A percentile compares a stretch with the other conserved stretches of the same genome.
These are phyloP conservation scores for Botryotinia globosa DNA, from an alignment of 2,329 filamentous ascomycete species.

Conservation along the genomic window DNA sequence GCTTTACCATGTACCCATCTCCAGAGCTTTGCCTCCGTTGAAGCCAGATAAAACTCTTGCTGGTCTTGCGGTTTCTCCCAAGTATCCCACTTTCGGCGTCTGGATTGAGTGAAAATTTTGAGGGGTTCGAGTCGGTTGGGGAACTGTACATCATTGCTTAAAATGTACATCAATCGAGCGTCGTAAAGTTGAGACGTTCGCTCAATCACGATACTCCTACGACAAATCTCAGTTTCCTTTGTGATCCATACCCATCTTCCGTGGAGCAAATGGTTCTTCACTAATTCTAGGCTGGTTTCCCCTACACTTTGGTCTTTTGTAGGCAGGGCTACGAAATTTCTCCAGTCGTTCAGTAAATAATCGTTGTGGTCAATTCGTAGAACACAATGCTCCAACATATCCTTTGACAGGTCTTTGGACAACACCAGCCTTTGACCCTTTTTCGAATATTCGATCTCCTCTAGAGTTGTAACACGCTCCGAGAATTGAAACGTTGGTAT, in stretches of 20 bases:
- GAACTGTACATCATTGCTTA: neutral
- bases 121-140: neutral
- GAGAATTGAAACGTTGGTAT: slow-evolving; percentile 11
- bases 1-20: neutral
- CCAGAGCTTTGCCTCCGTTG: neutral
- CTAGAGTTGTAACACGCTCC: neutral
- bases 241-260: slow-evolving; percentile 17
- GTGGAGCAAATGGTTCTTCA: slow-evolving; percentile 10
- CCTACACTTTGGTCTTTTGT: neutral
- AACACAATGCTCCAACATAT: slow-evolving; percentile 7
- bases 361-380: slow-evolving; percentile 2
- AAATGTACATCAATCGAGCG: neutral
- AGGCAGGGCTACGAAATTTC: neutral
- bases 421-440: neutral
- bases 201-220: slow-evolving; percentile 7
- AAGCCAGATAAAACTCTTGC: neutral
- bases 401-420: neutral
- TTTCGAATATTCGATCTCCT: neutral
- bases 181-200: neutral
- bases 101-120: neutral
- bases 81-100: neutral
- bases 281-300: neutral
- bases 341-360: neutral
- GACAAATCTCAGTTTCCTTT: neutral
- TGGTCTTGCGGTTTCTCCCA: neutral